These are phyloP conservation scores for Xylaria venustula DNA, from an alignment of 495 filamentous ascomycete species.

Conservation along the genomic window DNA sequence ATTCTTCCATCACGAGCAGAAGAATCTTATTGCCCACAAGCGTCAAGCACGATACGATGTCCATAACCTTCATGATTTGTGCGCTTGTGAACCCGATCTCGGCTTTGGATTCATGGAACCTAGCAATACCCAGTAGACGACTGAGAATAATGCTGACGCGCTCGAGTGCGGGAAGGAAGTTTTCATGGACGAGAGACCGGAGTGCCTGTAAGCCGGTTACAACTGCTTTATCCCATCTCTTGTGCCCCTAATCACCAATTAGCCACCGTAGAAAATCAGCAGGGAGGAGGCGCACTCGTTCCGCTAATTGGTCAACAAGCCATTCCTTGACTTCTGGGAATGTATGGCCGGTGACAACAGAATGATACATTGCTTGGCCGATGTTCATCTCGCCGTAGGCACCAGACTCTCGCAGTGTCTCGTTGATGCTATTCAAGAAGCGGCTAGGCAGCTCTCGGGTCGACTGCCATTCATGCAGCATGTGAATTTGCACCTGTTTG, in stretches of 20 bases:
- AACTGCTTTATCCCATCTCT: constrained; percentile 91
- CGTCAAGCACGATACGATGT: constrained; percentile 72
- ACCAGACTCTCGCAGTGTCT: constrained; percentile 47
- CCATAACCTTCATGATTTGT: constrained; percentile 54
- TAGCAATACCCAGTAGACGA: constrained; percentile 80
- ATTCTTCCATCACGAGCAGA: constrained; percentile 68
- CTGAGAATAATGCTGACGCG: constrained; percentile 78
- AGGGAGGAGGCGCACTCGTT: constrained; percentile 60
- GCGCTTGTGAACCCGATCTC: constrained; percentile 60
- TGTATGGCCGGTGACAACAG: constrained; percentile 81
- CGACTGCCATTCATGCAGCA: constrained; percentile 76
- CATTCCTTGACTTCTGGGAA: constrained; percentile 78
- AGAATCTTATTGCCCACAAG: constrained; percentile 74
- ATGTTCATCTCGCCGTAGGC: constrained; percentile 48
- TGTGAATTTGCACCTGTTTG: constrained; percentile 68
- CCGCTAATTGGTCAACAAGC: constrained; percentile 80
- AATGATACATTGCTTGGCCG: constrained; percentile 76
- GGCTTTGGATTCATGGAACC: constrained; percentile 68
- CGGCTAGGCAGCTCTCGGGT: constrained; percentile 74
- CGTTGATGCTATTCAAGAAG: constrained; percentile 73
- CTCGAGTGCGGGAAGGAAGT: constrained; percentile 83
- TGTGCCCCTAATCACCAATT: constrained; percentile 66
- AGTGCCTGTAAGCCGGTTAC: constrained; percentile 73
- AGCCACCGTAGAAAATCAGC: not conserved
- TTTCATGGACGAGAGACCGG: constrained; percentile 75